Conservation (phyloP, 805 yeast species). For the Komagataella mondaviorum region DNA sequence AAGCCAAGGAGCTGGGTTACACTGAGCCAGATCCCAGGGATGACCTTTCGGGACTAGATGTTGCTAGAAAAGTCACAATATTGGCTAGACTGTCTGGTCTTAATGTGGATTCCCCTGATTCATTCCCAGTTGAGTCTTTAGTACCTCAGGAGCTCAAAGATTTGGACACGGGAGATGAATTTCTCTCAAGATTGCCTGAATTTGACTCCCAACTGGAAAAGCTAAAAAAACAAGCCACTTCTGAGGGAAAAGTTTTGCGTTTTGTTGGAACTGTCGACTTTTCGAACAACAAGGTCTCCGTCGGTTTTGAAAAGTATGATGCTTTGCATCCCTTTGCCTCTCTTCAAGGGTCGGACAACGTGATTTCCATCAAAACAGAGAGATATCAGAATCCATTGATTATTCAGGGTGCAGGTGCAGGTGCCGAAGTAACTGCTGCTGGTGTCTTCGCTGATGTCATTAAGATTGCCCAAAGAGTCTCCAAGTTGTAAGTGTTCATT, state of each 20-base stretch:
- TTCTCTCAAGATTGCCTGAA: slow-evolving; percentile 65
- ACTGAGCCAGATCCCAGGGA: slow-evolving; percentile 99
- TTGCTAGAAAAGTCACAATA: slow-evolving; percentile 96
- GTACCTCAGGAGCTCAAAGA: slow-evolving; percentile 80
- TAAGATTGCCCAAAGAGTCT: slow-evolving; percentile 70
- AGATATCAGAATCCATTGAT: slow-evolving; percentile 90
- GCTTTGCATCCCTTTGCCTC: slow-evolving; percentile 92
- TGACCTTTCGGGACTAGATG: slow-evolving; percentile 95
- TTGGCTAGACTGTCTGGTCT: slow-evolving; percentile 88
- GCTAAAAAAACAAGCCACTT: slow-evolving; percentile 69
- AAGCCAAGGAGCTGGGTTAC: slow-evolving; percentile 86
- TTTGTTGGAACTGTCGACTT: slow-evolving; percentile 88
- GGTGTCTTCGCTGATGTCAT: slow-evolving; percentile 93
- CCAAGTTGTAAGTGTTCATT: neutral
- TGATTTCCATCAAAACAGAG: slow-evolving; percentile 79
- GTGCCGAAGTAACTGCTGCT: slow-evolving; percentile 52
- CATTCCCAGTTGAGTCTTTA: slow-evolving; percentile 89
- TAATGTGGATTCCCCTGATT: slow-evolving; percentile 70
- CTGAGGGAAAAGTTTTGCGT: slow-evolving; percentile 78
- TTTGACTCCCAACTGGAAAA: slow-evolving; percentile 71
- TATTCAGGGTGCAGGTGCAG: slow-evolving; percentile 96
- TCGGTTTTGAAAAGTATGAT: slow-evolving; percentile 80
- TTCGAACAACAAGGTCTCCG: slow-evolving; percentile 54
- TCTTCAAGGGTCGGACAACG: slow-evolving; percentile 92
- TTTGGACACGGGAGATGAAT: slow-evolving; percentile 62